Percentiles rank a stretch among this genome's conserved stretches.
phyloP scores from a whole-genome alignment of 805 yeast species.

The Saccharomycopsis lassenensis region DNA sequence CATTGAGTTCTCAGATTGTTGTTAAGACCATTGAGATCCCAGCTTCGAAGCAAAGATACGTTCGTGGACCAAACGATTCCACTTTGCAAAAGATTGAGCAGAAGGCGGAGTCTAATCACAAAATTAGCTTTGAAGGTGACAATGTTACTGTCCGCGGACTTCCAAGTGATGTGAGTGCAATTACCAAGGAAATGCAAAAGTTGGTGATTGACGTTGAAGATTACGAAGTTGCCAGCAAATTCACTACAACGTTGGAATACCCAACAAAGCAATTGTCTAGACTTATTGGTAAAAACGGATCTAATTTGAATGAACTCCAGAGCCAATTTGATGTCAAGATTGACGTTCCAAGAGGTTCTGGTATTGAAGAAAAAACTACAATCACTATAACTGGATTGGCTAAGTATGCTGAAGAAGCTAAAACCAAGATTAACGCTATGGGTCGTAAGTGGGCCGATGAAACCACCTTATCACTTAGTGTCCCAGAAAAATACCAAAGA shows the following conservation, averaged over 20 bases:
- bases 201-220: slow-evolving; percentile 47
- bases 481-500: slow-evolving; percentile 73
- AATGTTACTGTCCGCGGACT: slow-evolving; percentile 62
- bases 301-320: slow-evolving; percentile 53
- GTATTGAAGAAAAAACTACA: slow-evolving; percentile 29
- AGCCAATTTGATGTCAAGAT: slow-evolving; percentile 68
- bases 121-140: slow-evolving; percentile 29
- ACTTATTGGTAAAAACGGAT: slow-evolving; percentile 84
- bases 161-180: slow-evolving; percentile 46
- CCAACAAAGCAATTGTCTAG: slow-evolving; percentile 63
- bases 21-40: slow-evolving; percentile 42
- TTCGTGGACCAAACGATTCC: slow-evolving; percentile 51
- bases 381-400: slow-evolving; percentile 68
- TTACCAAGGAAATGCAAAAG: slow-evolving; percentile 39
- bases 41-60: slow-evolving; percentile 42
- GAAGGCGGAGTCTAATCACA: too few species aligned
- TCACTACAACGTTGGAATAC: slow-evolving; percentile 39
- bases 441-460: slow-evolving; percentile 81
- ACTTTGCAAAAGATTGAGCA: too few species aligned
- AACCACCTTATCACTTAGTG: slow-evolving; percentile 45
- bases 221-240: slow-evolving; percentile 35
- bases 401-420: slow-evolving; percentile 66
- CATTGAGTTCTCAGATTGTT: slow-evolving; percentile 42
- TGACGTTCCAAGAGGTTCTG: slow-evolving; percentile 49
- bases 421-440: slow-evolving; percentile 41